Evolutionary conservation across 2,329 filamentous ascomycete species (phyloP).

Genomic region (Pestalotiopsis sp.): DNA sequence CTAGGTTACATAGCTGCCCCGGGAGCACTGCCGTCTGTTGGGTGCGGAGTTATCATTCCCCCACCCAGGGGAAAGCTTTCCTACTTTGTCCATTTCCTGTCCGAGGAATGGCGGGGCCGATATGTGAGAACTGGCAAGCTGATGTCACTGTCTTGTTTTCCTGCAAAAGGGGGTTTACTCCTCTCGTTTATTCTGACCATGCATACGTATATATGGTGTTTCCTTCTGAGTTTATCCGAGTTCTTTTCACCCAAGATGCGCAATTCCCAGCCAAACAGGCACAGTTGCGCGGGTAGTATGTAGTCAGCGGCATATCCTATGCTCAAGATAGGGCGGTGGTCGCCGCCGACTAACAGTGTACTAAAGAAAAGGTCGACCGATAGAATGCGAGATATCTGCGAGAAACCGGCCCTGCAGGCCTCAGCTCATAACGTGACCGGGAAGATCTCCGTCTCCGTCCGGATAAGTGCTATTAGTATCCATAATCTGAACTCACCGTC

Average conservation of each 20-base stretch:
- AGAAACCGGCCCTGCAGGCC: neutral
- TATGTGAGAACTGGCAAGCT: neutral
- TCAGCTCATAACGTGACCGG: neutral
- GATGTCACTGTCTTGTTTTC: neutral
- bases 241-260: too few relatives aligned
- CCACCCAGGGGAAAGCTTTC: constrained; percentile 15
- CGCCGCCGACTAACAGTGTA: neutral
- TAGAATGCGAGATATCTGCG: neutral
- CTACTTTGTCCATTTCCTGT: constrained; percentile 9
- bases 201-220: too few relatives aligned
- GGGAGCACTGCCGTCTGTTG: neutral
- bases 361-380: neutral
- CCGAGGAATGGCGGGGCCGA: constrained; percentile 1
- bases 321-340: too few relatives aligned
- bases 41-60: constrained; percentile 8
- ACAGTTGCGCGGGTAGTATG: too few relatives aligned
- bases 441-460: neutral
- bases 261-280: too few relatives aligned
- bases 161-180: neutral
- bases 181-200: neutral
- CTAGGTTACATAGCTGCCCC: neutral
- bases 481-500: neutral
- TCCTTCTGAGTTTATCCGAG: too few relatives aligned
- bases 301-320: too few relatives aligned
- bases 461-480: neutral